Evolutionary conservation across 2,329 filamentous ascomycete species (phyloP).

Genomic region (Stachybotrys chlorohalonatus): DNA sequence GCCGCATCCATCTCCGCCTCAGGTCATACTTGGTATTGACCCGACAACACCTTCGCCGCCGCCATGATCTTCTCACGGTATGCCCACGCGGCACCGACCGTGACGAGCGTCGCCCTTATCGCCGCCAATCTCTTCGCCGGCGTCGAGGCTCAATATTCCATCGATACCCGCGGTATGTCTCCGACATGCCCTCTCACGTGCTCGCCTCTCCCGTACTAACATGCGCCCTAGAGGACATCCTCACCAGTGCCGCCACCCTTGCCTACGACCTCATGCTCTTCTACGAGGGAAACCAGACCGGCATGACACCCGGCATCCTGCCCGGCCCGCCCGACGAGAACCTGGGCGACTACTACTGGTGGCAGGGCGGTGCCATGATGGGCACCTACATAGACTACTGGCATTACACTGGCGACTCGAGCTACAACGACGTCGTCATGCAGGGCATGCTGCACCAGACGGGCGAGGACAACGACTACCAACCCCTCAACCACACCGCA

Average conservation of each 20-base stretch:
- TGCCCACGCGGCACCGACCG: neutral
- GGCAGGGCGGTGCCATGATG: constrained; percentile 63
- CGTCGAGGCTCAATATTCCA: neutral
- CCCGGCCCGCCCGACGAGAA: constrained; percentile 40
- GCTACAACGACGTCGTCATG: constrained; percentile 51
- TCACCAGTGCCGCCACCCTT: constrained; percentile 33
- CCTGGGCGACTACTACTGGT: constrained; percentile 60
- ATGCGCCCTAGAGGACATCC: constrained; percentile 31
- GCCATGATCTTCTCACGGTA: neutral
- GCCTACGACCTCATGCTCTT: constrained; percentile 41
- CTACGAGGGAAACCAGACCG: constrained; percentile 41
- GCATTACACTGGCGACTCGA: constrained; percentile 55
- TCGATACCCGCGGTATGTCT: neutral
- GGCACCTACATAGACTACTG: constrained; percentile 62
- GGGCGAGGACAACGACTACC: constrained; percentile 48
- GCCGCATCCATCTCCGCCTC: too few relatives aligned
- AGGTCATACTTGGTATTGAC: neutral
- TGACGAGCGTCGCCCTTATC: neutral
- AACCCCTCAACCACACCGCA: constrained; percentile 49
- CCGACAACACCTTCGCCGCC: neutral
- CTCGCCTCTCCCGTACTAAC: neutral
- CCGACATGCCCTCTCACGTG: neutral
- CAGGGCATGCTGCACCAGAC: constrained; percentile 49
- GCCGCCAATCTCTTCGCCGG: neutral
- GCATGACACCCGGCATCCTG: constrained; percentile 46